Conservation (phyloP, 306 rosid genomes). For the Cucumis cinereus region DNA sequence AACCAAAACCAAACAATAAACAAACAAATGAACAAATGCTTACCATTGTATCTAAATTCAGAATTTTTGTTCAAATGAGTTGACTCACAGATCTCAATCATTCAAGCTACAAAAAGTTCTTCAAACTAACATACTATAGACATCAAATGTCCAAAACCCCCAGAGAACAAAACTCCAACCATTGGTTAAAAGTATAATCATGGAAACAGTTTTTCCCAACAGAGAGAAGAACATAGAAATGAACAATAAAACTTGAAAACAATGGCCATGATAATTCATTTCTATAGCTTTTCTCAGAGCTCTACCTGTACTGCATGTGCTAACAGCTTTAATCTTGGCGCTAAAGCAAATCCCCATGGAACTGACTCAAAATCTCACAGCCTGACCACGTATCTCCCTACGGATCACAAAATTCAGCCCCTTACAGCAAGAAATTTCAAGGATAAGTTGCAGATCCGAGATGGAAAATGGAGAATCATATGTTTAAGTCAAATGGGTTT, state of each 20-base stretch:
- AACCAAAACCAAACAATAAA: no score
- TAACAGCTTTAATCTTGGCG: conserved; percentile 38
- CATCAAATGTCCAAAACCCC: neutral
- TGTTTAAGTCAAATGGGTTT: neutral
- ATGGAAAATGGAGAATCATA: neutral
- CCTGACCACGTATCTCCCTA: conserved; percentile 18
- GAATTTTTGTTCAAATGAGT: neutral
- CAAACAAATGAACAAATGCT: no score
- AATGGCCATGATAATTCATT: neutral
- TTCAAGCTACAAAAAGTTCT: neutral
- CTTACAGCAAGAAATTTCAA: neutral
- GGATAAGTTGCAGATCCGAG: conserved; percentile 1
- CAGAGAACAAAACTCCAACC: neutral
- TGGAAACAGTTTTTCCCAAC: neutral
- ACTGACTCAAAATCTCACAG: conserved; percentile 6
- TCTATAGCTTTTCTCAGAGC: neutral
- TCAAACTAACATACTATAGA: neutral
- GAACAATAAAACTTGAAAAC: neutral
- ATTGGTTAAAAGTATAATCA: neutral
- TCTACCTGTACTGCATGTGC: conserved; percentile 32
- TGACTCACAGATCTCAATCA: neutral
- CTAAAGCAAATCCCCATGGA: conserved; percentile 45
- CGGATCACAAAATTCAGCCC: conserved; percentile 14
- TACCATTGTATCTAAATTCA: neutral
- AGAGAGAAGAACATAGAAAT: neutral